phyloP scores from a whole-genome alignment of 768 basidiomycete genomes.

The Lentinula sp. region DNA sequence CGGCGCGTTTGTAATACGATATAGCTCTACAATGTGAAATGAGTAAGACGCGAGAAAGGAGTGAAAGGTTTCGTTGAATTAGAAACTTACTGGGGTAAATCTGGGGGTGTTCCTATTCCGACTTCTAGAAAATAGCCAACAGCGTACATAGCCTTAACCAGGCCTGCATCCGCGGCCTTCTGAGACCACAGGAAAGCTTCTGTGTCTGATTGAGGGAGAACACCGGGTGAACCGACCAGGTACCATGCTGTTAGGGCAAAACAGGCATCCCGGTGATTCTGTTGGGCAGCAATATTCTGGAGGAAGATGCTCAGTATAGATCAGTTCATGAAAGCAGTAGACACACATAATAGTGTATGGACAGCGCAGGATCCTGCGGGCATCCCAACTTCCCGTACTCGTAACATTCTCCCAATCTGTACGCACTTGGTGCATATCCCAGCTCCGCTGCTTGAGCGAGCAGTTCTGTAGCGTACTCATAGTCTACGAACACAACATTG shows the following conservation, averaged over 20 bases:
- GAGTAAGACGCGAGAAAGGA: conserved; percentile 1
- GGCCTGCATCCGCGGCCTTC: conserved; percentile 86
- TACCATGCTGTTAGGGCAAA: conserved; percentile 99
- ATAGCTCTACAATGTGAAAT: conserved; percentile 43
- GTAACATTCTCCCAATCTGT: conserved; percentile 95
- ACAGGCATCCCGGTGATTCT: conserved; percentile 94
- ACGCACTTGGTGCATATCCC: conserved; percentile 94
- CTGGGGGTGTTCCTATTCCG: conserved; percentile 75
- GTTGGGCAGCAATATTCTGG: conserved; percentile 96
- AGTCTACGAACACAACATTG: conserved; percentile 95
- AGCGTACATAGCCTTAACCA: conserved; percentile 96
- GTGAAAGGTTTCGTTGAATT: conserved; percentile 4
- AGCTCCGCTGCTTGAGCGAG: conserved; percentile 94
- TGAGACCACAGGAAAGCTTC: conserved; percentile 98
- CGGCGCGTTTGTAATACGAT: conserved; percentile 83
- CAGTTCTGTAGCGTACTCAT: conserved; percentile 91
- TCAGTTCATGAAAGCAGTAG: conserved; percentile 3
- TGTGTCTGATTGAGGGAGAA: conserved; percentile 96
- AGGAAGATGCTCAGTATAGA: conserved; percentile 8
- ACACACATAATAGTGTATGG: conserved; percentile 97
- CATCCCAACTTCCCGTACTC: conserved; percentile 99
- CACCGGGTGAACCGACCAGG: conserved; percentile 95
- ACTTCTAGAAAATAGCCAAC: conserved; percentile 97
- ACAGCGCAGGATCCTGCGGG: conserved; percentile 93
- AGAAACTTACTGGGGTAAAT: conserved; percentile 56